Evolutionary conservation across 495 filamentous ascomycete genomes (phyloP), one percentile per base, ranked within the genome.

Genomic region (Penicillium psychrofluorescens): DNA sequence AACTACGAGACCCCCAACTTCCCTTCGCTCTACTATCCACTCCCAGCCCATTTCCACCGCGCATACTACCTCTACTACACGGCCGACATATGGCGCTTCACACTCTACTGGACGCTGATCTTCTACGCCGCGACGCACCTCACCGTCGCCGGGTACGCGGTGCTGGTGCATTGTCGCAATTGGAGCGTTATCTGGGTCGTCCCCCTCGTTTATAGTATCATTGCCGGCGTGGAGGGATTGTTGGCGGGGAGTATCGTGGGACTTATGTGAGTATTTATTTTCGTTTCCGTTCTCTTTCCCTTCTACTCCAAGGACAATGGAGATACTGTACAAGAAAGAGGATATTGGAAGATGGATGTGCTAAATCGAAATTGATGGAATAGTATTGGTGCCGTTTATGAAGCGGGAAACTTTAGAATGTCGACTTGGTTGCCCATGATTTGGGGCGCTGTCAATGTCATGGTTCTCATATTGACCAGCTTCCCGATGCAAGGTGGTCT

Each of bases 361-460:
- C 8, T 9, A 6, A 22, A 4, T 6, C 22, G 22, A 22, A 22
- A 22, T 22, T 22, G 22, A 22, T 8, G 40, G 29, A 29, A 36
- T 52, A 96, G 91, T 40, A 77, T 98, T 9, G 89, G 88, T 16
- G 86, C 85, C 6, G 80, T 92, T 36, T 98, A 97, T 56, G 79
- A 85, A 50, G 79, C 88, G 11, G 92, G 90, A 29, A 86, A 82
- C 63, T 95, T 95, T 57, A 68, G 79, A 49, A 95, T 97, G 91
- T 94, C 89, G 41, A 96, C 92, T 2, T 98, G 94, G 92, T 84
- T 95, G 34, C 92, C 92, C 11, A 88, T 95, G 55, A 75, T 94
- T 40, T 98, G 92, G 92, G 85, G 83, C n/a, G 72, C 86, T 51
- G 84, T 95, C 59, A 95, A 90, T 55, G 80, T 94, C 2, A 61